A percentile compares a stretch with the other conserved stretches of the same genome.
Conservation (phyloP, 192 early-diverging fungal genomes). For the Coemansia sp. region DNA sequence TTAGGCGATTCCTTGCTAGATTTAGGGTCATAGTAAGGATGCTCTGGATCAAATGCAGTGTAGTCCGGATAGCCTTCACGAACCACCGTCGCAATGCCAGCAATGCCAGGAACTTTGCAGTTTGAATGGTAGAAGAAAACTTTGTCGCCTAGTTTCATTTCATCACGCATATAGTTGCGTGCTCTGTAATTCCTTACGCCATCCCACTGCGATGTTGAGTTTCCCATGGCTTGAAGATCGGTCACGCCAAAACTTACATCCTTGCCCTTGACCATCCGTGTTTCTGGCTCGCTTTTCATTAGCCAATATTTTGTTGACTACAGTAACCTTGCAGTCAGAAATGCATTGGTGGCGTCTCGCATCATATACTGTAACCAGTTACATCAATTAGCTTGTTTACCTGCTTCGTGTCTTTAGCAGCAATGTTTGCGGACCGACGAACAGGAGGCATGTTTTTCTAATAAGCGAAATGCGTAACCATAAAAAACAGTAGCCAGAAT, state of each 20-base stretch:
- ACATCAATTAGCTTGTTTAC: background rate
- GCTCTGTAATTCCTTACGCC: slow-evolving; percentile 83
- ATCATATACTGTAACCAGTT: background rate
- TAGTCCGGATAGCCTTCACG: slow-evolving; percentile 71
- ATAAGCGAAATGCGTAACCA: slow-evolving; percentile 4
- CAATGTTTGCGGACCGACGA: slow-evolving; percentile 7
- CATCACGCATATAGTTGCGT: slow-evolving; percentile 72
- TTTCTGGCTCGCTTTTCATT: slow-evolving; percentile 82
- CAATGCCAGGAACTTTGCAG: slow-evolving; percentile 79
- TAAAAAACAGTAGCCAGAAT: background rate
- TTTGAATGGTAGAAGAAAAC: slow-evolving; percentile 87
- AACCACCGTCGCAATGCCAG: slow-evolving; percentile 62
- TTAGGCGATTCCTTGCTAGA: slow-evolving; percentile 62
- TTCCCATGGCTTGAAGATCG: slow-evolving; percentile 55
- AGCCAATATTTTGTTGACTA: slow-evolving; percentile 60
- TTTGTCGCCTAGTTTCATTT: slow-evolving; percentile 70
- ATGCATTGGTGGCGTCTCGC: background rate
- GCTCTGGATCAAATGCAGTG: slow-evolving; percentile 69
- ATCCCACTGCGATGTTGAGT: slow-evolving; percentile 67
- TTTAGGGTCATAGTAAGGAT: slow-evolving; percentile 80
- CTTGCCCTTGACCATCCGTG: slow-evolving; percentile 60
- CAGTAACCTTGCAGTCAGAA: background rate
- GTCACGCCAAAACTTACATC: slow-evolving; percentile 75
- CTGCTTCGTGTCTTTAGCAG: background rate
- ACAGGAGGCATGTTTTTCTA: slow-evolving; percentile 1